These are phyloP conservation scores for Fusarium pseudocircinatum DNA, from an alignment of 2,329 filamentous ascomycete species.

Conservation along the genomic window DNA sequence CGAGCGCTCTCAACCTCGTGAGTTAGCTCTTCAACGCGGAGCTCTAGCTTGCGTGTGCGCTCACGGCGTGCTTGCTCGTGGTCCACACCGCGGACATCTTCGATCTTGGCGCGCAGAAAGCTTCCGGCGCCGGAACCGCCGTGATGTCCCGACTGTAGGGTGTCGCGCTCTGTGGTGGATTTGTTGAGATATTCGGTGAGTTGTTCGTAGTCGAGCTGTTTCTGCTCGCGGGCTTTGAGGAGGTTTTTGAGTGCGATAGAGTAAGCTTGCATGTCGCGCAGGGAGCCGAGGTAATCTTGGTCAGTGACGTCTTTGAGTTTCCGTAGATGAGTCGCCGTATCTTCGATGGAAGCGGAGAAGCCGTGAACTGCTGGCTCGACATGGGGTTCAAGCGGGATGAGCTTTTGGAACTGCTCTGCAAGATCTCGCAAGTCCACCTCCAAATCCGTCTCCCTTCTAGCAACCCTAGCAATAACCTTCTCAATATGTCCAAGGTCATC, in stretches of 20 bases:
- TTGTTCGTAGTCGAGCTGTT: constrained; percentile 97
- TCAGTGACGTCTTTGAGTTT: constrained; percentile 91
- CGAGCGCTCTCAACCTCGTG: constrained; percentile 89
- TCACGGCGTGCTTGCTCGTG: constrained; percentile 92
- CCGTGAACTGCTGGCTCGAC: constrained; percentile 84
- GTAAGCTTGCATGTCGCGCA: constrained; percentile 96
- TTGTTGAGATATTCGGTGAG: constrained; percentile 96
- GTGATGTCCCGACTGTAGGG: constrained; percentile 71
- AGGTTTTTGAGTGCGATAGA: constrained; percentile 86
- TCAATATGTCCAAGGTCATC: constrained; percentile 93
- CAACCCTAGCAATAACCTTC: constrained; percentile 93
- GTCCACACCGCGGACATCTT: constrained; percentile 95
- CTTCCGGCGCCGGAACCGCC: constrained; percentile 76
- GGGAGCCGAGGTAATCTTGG: constrained; percentile 90
- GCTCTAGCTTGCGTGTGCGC: constrained; percentile 86
- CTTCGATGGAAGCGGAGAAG: constrained; percentile 87
- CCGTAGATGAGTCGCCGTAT: constrained; percentile 81
- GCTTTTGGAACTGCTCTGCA: constrained; percentile 92
- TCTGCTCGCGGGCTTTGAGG: constrained; percentile 93
- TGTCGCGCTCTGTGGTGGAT: constrained; percentile 85
- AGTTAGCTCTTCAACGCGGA: constrained; percentile 91
- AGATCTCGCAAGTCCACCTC: constrained; percentile 90
- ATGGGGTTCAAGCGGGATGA: constrained; percentile 87
- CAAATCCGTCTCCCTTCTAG: constrained; percentile 85
- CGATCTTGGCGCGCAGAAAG: constrained; percentile 92